Base-by-base conservation (phyloP, 2,329 filamentous ascomycete species). In the Phyllosticta citriasiana region DNA sequence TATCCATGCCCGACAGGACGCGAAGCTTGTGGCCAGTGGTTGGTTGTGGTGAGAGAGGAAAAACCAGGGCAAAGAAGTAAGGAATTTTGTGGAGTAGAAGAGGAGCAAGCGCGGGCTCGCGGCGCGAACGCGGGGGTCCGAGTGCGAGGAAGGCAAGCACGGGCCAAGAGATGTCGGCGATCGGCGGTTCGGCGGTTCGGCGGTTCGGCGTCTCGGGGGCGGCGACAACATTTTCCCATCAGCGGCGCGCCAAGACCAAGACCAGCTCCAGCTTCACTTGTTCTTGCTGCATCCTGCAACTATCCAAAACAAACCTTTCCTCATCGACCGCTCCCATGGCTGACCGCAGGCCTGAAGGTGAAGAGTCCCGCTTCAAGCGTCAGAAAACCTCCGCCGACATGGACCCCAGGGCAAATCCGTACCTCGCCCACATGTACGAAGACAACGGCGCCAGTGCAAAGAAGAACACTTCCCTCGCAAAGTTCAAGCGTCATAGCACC, bases 361-460 rank as follows among this genome's bases (percentile, higher is more conserved):
- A 80, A 64, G 76, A 74, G 65, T 77, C 75, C 65, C 77, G 80
- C 67, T 74, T 74, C 66, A 86, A 81, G 76, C 80, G 79, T 64
- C 78, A 81, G 69, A 83, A 83, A 71, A 80, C 79, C 65, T 71
- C 68, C 67, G 66, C 73, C 66, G 75, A 76, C 64, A 76, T 73
- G 65, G 80, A 84, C 70, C 82, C 83, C 59, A 76, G 77, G 62
- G 71, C 82, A 72, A 97, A 97, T 73, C 90, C 89, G 1, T 97
- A 99, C 78, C 85, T 99, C 64, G 89, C 91, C 61, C 94, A 99
- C 76, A 88, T 88, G 84, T 86, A 93, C 75, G 81, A 87, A 65
- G 77, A 82, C 64, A 60, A 73, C 66, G 72, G 68, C 50, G 65
- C 68, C 62, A 68, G 67, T 51, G 64, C 58, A 58, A 51, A 57